Conservation (phyloP, 768 basidiomycete genomes). For the Tulasnella sp. region DNA sequence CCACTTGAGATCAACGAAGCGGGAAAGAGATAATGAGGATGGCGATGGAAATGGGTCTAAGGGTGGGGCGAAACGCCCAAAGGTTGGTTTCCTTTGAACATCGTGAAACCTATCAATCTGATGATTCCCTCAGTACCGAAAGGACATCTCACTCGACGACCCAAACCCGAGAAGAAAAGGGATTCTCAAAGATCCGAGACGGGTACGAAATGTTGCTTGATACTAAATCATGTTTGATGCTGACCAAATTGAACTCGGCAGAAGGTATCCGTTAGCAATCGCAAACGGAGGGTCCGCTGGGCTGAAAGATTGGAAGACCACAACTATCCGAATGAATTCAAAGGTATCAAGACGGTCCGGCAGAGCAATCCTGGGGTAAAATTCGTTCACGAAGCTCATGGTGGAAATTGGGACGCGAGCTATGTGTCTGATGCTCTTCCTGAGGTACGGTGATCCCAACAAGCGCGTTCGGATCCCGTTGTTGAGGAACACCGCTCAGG, state of each 20-base stretch:
- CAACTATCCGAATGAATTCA: not conserved
- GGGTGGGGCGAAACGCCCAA: not conserved
- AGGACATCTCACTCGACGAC: not conserved
- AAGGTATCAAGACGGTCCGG: not conserved
- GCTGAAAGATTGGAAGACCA: not conserved
- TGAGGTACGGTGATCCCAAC: not conserved
- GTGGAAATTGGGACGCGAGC: not conserved
- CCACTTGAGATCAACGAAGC: not conserved
- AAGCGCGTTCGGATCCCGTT: not conserved
- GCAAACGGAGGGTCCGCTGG: not conserved
- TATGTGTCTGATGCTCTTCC: not conserved
- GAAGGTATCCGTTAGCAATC: not conserved
- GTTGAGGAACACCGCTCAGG: not conserved
- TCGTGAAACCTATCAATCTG: not conserved
- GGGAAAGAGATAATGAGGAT: not conserved
- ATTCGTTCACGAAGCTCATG: too few relatives aligned
- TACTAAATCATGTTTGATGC: not conserved
- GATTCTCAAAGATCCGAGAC: not conserved
- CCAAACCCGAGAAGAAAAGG: not conserved
- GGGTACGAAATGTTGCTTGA: not conserved
- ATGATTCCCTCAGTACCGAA: not conserved
- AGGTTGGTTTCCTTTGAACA: not conserved
- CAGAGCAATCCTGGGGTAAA: too few relatives aligned
- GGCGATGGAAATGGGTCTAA: not conserved
- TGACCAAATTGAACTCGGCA: not conserved